These are phyloP conservation scores for Trichoderma sp. DNA, from an alignment of 2,329 filamentous ascomycete genomes.

Conservation along the genomic window DNA sequence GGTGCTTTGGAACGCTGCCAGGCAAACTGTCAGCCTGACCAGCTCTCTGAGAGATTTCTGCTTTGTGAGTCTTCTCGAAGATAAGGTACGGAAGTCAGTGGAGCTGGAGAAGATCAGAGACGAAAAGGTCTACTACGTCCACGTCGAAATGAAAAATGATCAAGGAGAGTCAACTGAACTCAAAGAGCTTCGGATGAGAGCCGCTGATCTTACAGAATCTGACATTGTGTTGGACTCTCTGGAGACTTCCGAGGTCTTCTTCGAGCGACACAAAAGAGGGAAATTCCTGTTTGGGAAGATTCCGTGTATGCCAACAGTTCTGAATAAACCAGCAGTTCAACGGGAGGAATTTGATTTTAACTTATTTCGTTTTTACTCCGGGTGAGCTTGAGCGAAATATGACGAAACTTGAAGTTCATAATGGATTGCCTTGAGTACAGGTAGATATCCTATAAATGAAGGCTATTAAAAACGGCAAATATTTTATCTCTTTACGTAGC, in stretches of 20 bases:
- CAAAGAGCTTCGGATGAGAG: neutral
- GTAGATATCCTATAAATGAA: neutral
- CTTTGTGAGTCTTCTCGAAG: neutral
- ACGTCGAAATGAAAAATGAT: neutral
- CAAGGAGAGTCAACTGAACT: neutral
- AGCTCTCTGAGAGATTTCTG: neutral
- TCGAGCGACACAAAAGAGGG: neutral
- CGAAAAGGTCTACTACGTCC: neutral
- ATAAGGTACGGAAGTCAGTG: neutral
- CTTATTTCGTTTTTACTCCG: neutral
- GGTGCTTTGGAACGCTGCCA: neutral
- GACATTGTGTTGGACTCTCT: neutral
- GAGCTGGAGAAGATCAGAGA: neutral
- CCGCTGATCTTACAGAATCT: neutral
- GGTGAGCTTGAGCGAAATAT: neutral
- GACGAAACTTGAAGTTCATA: neutral
- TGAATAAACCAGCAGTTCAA: neutral
- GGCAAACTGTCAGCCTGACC: neutral
- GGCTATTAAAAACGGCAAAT: neutral
- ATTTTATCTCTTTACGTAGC: too few species aligned
- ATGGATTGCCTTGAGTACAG: neutral
- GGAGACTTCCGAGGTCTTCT: neutral
- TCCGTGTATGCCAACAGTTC: neutral
- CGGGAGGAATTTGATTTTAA: neutral
- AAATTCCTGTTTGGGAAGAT: neutral